These are phyloP conservation scores for Candida takata DNA, from an alignment of 805 yeast species.

Conservation along the genomic window DNA sequence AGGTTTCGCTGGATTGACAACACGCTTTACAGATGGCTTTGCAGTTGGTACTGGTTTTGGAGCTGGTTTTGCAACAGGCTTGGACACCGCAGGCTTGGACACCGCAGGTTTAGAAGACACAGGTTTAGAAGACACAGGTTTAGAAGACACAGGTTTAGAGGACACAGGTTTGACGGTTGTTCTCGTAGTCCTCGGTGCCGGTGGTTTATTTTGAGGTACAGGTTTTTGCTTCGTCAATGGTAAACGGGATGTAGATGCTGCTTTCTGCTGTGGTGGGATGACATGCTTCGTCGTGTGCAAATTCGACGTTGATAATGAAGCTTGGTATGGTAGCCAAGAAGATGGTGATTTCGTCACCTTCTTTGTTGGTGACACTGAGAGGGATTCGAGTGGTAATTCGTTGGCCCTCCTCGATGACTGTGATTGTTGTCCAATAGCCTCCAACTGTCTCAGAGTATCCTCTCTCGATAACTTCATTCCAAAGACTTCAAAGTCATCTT, in stretches of 20 bases:
- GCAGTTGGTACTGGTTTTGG: conserved; percentile 1
- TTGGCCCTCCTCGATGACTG: conserved; percentile 12
- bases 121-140: no score
- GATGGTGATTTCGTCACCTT: no score
- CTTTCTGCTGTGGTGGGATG: background rate
- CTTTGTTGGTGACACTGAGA: background rate
- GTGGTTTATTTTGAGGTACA: background rate
- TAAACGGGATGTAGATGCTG: conserved; percentile 9
- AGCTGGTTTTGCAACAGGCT: background rate
- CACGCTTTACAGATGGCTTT: conserved; percentile 4
- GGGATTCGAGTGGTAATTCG: conserved; percentile 2
- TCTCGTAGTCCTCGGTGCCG: background rate
- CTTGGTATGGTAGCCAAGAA: background rate
- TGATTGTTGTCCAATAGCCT: conserved; percentile 19
- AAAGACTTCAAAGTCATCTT: conserved; percentile 17
- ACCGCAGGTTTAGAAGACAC: no score
- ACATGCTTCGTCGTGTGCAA: no score
- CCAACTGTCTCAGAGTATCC: conserved; percentile 21
- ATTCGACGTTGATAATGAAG: no score
- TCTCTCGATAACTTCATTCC: conserved; percentile 17
- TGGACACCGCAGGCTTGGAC: background rate
- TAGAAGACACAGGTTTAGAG: background rate
- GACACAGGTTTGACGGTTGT: conserved; percentile 4
- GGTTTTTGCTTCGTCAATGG: conserved; percentile 6
- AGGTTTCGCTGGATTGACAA: conserved; percentile 1